Evolutionary conservation across 805 yeast genomes (phyloP), one percentile per base, ranked within the genome.

Genomic region (Zygosaccharomyces rouxii): DNA sequence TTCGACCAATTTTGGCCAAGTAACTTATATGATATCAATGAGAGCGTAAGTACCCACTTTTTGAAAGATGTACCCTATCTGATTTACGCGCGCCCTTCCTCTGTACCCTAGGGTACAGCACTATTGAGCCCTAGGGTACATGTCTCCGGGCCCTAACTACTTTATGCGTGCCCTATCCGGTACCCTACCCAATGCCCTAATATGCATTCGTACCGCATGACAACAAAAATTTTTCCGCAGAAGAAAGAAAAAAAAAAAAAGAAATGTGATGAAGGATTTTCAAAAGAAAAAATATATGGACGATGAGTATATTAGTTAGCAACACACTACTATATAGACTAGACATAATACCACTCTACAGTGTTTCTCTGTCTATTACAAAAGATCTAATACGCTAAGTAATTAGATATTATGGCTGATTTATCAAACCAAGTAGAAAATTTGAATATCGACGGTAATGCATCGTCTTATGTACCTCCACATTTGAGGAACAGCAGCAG

Each of bases 381-480:
- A 25, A 21, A 22, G 29, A 38, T 23, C 14, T 14, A 14, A 38
- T 18, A 21, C n/a, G 29, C 21, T 38, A 18, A 18, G 26, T 38
- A 30, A 21, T 22, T 43, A 13, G 45, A 43, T 57, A 77, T 61
- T 51, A 80, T 80, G 84, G 70, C 84, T 66, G 84, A 80, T 63
- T 69, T 80, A 65, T 72, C 77, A 55, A 73, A 76, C 60, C 74
- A 78, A 62, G 76, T 81, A 78, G 74, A 75, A 69, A 76, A 78
- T 63, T 72, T 81, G 62, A 73, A 75, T 54, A 74, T 80, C 51
- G 53, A 55, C 45, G 52, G 46, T 21, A 54, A 46, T 44, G 54
- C 53, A 23, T 46, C 45, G 31, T 60, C 64, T 41, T 75, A 75
- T 67, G 78, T 75, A 48, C 80, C 79, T 52, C 80, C 80, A 49